Base-by-base conservation (phyloP, 1,284 basidiomycete species). In the Boletus semigastroideus region DNA sequence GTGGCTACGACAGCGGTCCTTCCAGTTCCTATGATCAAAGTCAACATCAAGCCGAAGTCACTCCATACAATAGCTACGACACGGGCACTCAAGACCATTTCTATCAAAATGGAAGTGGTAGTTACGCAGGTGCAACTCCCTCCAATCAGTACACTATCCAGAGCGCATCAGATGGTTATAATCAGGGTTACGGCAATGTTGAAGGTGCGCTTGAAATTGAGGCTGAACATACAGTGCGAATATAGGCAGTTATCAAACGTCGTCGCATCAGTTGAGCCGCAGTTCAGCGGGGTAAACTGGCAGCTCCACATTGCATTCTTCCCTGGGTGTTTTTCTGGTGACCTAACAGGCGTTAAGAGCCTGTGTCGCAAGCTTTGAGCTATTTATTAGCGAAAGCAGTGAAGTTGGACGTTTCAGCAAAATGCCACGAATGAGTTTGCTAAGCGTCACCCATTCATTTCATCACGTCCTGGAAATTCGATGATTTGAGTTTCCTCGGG, bases 141-240 rank as follows among this genome's bases (percentile, higher is more conserved):
- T 66, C 78, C 60, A 64, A 66, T 64, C 73, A 76, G 66, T 79
- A 73, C 63, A 64, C 63, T 61, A 72, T 75, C 54, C 72, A 72
- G 64, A 66, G 71, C 57, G 61, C 63, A 49, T 67, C 78, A 67
- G 72, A 74, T 52, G 76, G 75, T 41, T 78, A 70, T 55, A 71
- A 73, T 69, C 82, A 84, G 72, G 80, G 73, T 55, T 84, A 80
- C 69, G 71, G 75, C 66, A 80, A 79, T 75, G 80, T 72, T 74
- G 86, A 89, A 90, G 87, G 87, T 90, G 80, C 87, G 87, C 87
- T 85, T 74, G 77, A 79, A 74, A 67, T 78, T 80, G 68, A 81
- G 78, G 77, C 72, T 80, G 65, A 76, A 76, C 57, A 58, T 59
- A 44, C 58, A 57, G 58, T 60, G 68, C 61, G 57, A 68, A 61